These are phyloP conservation scores for Scutellaria barbata DNA, from an alignment of 257 asterid genomes.

Conservation along the genomic window DNA sequence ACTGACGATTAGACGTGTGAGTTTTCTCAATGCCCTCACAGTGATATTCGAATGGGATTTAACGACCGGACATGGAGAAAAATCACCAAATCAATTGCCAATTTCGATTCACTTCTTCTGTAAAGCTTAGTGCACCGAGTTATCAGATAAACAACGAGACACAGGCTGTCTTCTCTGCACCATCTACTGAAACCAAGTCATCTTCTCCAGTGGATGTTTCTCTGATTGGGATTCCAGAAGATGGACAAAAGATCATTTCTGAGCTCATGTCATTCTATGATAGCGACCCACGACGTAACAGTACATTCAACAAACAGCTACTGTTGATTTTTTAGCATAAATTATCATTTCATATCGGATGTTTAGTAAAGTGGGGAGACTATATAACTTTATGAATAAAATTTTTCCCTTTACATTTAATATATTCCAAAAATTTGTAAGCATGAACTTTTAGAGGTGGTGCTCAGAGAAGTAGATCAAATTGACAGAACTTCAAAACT, in stretches of 20 bases:
- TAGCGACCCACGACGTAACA: not conserved
- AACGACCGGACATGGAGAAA: conserved; percentile 52
- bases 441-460: too few relatives aligned
- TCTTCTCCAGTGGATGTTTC: conserved; percentile 32
- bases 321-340: too few relatives aligned
- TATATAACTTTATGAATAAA: too few relatives aligned
- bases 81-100: conserved; percentile 52
- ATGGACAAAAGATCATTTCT: conserved; percentile 42
- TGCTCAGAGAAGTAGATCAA: too few relatives aligned
- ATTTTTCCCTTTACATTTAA: too few relatives aligned
- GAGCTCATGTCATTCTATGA: conserved; percentile 51
- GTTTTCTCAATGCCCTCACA: conserved; percentile 52
- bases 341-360: too few relatives aligned
- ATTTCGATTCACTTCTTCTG: conserved; percentile 36
- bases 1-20: conserved; percentile 44
- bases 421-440: too few relatives aligned
- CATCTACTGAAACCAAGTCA: conserved; percentile 25
- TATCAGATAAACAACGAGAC: conserved; percentile 40
- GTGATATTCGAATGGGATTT: conserved; percentile 47
- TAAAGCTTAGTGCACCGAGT: conserved; percentile 23
- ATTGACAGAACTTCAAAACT: too few relatives aligned
- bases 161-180: conserved; percentile 32
- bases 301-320: too few relatives aligned
- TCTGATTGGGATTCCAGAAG: conserved; percentile 49
- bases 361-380: too few relatives aligned